A percentile compares a stretch with the other conserved stretches of the same genome.
Conservation (phyloP, 106 monocot genomes). For the Ottelia alismoides region DNA sequence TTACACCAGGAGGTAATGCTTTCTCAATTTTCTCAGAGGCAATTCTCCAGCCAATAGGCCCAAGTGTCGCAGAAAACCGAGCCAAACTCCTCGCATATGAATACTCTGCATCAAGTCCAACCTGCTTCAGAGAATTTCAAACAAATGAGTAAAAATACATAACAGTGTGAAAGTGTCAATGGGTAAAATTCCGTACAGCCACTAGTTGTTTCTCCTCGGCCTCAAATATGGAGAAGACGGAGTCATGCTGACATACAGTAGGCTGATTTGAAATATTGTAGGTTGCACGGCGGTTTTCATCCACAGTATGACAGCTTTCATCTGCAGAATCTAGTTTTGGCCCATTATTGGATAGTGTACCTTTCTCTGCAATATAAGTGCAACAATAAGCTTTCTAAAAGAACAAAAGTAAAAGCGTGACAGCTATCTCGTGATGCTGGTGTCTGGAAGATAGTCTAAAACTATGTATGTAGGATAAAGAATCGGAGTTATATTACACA, state of each 20-base stretch:
- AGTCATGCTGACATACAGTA: constrained; percentile 14
- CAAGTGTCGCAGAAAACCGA: constrained; percentile 58
- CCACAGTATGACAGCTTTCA: too few relatives aligned
- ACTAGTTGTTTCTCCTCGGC: constrained; percentile 40
- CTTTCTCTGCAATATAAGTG: constrained; percentile 31
- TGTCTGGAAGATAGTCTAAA: too few relatives aligned
- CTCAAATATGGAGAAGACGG: constrained; percentile 21
- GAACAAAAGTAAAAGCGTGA: too few relatives aligned
- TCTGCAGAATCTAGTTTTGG: constrained; percentile 16
- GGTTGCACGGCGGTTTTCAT: constrained; percentile 68
- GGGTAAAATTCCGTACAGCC: constrained; percentile 50
- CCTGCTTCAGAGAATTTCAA: constrained; percentile 41
- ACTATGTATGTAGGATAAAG: too few relatives aligned
- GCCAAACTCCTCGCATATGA: constrained; percentile 82
- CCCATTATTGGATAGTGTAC: constrained; percentile 26
- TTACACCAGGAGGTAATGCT: constrained; percentile 56
- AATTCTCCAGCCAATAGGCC: constrained; percentile 71
- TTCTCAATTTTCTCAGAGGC: constrained; percentile 55
- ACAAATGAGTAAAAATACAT: too few relatives aligned
- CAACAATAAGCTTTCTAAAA: constrained; percentile 2
- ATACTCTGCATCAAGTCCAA: constrained; percentile 40
- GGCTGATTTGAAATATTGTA: constrained; percentile 33
- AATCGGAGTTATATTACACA: too few relatives aligned
- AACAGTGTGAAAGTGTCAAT: too few relatives aligned
- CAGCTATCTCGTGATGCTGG: too few relatives aligned